These are phyloP conservation scores for Trapa bicornis DNA, from an alignment of 345 rosid species.

Conservation along the genomic window DNA sequence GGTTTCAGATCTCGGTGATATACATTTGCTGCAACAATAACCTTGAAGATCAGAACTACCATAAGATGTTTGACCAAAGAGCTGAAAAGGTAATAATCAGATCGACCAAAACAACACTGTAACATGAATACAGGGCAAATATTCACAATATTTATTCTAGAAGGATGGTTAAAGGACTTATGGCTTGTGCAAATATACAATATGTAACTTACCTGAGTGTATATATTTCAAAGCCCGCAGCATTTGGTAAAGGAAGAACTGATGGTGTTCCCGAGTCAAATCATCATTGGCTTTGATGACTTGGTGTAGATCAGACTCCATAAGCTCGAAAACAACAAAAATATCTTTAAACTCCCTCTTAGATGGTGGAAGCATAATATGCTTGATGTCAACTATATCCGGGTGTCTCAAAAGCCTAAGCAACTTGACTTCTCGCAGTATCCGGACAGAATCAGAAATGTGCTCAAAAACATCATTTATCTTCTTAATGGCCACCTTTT, in stretches of 20 bases:
- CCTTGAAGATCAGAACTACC: constrained; percentile 14
- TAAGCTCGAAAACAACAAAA: constrained; percentile 91
- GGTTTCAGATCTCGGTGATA: constrained; percentile 99
- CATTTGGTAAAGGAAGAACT: constrained; percentile 97
- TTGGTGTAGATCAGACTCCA: constrained; percentile 99
- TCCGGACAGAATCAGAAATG: constrained; percentile 74
- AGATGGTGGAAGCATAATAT: constrained; percentile 89
- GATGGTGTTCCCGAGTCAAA: constrained; percentile 87
- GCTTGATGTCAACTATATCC: constrained; percentile 87
- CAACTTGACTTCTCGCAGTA: constrained; percentile 84
- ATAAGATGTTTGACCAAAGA: neutral
- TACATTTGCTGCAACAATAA: constrained; percentile 58
- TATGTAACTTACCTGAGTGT: constrained; percentile 68
- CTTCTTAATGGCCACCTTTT: constrained; percentile 89
- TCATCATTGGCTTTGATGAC: constrained; percentile 98
- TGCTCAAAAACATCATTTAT: constrained; percentile 86
- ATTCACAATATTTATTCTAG: neutral
- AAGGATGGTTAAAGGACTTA: neutral
- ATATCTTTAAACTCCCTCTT: constrained; percentile 91
- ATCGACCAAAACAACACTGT: neutral
- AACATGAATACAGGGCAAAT: neutral
- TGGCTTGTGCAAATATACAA: neutral
- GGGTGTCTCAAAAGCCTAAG: constrained; percentile 84
- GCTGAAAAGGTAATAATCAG: neutral
- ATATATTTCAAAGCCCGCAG: constrained; percentile 89